Evolutionary conservation across 2,329 filamentous ascomycete species (phyloP), one percentile per base, ranked within the genome.

Genomic region (Neodidymelliopsis sp.): DNA sequence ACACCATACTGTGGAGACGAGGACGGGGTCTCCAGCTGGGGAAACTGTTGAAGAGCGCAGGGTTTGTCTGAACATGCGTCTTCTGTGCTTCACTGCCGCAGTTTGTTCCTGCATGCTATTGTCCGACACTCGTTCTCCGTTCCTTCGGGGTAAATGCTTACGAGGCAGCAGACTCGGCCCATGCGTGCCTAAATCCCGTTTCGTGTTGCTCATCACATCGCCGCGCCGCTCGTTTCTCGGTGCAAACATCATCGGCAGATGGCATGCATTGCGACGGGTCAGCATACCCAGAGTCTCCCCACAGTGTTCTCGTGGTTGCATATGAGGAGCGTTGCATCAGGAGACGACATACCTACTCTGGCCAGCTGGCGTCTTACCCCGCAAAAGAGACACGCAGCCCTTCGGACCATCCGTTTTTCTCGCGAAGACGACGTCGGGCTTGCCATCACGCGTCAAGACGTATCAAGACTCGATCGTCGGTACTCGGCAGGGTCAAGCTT

Each of bases 401-500:
- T 42, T 12, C 38, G 27, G 20, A 35, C 19, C 37, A 24, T 48
- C 37, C 25, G 44, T 16, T n/a, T 18, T 25, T 9, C n/a, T 31
- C 19, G 20, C 19, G 22, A 35, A 22, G 6, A 35, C 7, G 2
- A 7, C n/a, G n/a, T 15, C 13, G 12, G 16, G 28, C 18, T 23
- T 23, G 24, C 29, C 24, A 36, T 31, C 20, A 36, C 31, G 31
- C n/a, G 25, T 35, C 40, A 38, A 39, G 29, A 35, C 34, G 25
- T 12, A 23, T n/a, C 15, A 31, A 20, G 41, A 36, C 16, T 27
- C 31, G 46, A 43, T 44, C 40, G 34, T 50, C 40, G 47, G 47
- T 44, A 40, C 24, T 35, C 47, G 40, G 40, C 47, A 50, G 24
- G 24, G 31, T 39, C 45, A 60, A 60, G 59, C 53, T 57, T 60